Base-by-base conservation (phyloP, 148 eudicot species). In the Gaultheria prostrata region DNA sequence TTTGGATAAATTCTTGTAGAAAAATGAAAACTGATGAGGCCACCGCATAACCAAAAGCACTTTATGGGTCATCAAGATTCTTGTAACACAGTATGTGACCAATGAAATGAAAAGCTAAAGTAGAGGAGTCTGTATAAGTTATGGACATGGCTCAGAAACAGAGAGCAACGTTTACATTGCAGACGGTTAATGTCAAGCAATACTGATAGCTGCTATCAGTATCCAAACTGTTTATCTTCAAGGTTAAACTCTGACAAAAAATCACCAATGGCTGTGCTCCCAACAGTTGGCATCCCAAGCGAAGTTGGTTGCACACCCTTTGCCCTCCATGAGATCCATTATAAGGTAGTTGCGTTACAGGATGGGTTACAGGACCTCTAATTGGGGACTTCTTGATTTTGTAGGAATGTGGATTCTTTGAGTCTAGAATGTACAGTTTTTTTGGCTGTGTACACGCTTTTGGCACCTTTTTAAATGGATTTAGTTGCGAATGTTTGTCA, bases 81-180 rank as follows among this genome's bases (percentile, higher is more conserved):
- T 24, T 69, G 43, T 63, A 26, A 21, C 51, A 35, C 4, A 70
- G n/a, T 69, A 65, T 24, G 77, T 45, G 74, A 81, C 51, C 43
- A 28, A 81, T 81, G 76, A 80, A 80, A 43, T 70, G 63, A 69
- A 65, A 39, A 69, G 45, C 17, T 28, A 24, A 28, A 33, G 83
- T 81, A 51, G 35, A 63, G 30, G 51, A 32, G 33, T 8, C 24
- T 70, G 83, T 10, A 46, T 35, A 67, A 35, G 49, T 13, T 71
- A 30, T 69, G 83, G n/a, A 43, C 17, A 69, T 8, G 15, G 3
- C 65, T 20, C 45, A 71, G 35, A 63, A 75, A 77, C 14, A 20
- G 50, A 77, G 61, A 77, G 39, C 21, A 77, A 49, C 0, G 57
- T n/a, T 50, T 77, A 0, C 59, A 50, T 49, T 77, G 59, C 30